Base-by-base conservation (phyloP, 345 rosid genomes). In the Hypericum androsaemum region DNA sequence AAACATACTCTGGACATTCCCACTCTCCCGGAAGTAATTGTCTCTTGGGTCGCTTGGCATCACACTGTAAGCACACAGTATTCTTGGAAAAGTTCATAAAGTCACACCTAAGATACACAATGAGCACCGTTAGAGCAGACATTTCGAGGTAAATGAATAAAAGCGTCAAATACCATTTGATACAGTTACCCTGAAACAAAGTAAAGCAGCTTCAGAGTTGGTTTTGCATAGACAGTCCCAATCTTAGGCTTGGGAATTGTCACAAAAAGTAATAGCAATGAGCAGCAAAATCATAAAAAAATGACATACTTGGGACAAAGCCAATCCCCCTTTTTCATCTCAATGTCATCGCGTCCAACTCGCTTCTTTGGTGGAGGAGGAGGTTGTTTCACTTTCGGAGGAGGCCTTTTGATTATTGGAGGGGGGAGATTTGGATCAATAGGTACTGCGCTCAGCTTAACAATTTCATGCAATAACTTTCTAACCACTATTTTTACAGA, bases 291-390 rank as follows among this genome's bases (percentile, higher is more conserved):
- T 40, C 41, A 45, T 17, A 46, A 6, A 57, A 43, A 38, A 36
- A 45, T 54, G 10, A 76, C 94, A 69, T 86, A 83, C 97, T 88
- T 94, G 43, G 97, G 76, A 60, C 99, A 94, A 28, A 88, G 73
- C 99, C 99, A 94, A 69, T 94, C 99, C 50, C 97, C 99, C 66
- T 77, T 94, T 67, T 94, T 94, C 97, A 88, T 94, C 79, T 88
- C 99, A 55, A 83, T 52, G 47, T 86, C 99, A 78, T 86, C 94
- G 43, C 99, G 88, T 16, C 97, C 99, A n/a, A 94, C 88, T 35
- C 92, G 82, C 67, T 79, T 80, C 73, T 69, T 83, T 22, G 94
- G 90, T 57, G 97, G 73, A 22, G 97, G 90, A 3, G 99, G 99
- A 57, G 94, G 89, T 73, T 83, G 94, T 82, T 94, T 94, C 68